A percentile compares a stretch with the other conserved stretches of the same genome.
phyloP scores from a whole-genome alignment of 371 early-diverging fungal genomes.

The Batkoa obscura region DNA sequence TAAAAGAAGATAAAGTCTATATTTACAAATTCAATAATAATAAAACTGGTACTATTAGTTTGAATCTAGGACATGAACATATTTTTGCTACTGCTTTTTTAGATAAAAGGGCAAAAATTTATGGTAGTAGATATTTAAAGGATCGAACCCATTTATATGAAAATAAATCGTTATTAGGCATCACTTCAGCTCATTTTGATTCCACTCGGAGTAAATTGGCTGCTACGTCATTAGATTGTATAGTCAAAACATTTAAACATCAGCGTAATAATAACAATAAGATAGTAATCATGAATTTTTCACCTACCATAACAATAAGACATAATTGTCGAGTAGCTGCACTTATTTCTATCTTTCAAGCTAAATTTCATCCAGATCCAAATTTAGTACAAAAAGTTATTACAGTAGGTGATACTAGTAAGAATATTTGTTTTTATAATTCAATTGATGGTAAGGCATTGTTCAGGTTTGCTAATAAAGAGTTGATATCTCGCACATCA shows the following conservation, averaged over 20 bases:
- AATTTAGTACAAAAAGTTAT: constrained; percentile 26
- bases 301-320: no score
- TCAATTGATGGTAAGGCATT: constrained; percentile 1
- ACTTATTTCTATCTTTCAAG: constrained; percentile 53
- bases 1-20: constrained; percentile 23
- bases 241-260: constrained; percentile 29
- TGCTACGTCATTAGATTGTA: constrained; percentile 44
- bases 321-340: constrained; percentile 11
- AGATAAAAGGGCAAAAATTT: constrained; percentile 44
- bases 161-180: constrained; percentile 13
- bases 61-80: constrained; percentile 37
- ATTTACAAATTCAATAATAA: constrained; percentile 18
- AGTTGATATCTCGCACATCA: constrained; percentile 5
- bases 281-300: no score
- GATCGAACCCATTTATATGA: no score
- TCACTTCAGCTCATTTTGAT: constrained; percentile 50
- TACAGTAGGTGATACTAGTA: constrained; percentile 44
- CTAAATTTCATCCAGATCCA: constrained; percentile 37
- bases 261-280: no score
- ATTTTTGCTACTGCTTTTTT: constrained; percentile 40
- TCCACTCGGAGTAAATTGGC: constrained; percentile 34
- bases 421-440: constrained; percentile 34
- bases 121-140: constrained; percentile 33
- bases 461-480: constrained; percentile 2
- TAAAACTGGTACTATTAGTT: constrained; percentile 48